Evolutionary conservation across 176 grass and related monocot genomes (phyloP).

Genomic region (Carex scoparia): DNA sequence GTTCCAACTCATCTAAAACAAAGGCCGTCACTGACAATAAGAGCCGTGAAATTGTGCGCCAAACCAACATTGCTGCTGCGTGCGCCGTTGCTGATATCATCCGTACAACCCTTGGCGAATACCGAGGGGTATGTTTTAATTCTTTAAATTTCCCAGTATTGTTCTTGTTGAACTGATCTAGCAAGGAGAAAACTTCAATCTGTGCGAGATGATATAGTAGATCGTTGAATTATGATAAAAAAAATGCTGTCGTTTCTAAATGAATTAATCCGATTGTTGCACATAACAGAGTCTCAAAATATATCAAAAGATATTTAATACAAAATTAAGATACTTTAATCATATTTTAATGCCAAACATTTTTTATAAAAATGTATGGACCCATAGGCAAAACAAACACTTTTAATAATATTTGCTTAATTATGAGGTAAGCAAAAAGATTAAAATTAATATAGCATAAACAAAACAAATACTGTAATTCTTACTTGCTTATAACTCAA

Average conservation of each 20-base stretch:
- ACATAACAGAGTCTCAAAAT: too few species aligned
- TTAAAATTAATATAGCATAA: too few species aligned
- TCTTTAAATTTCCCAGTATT: neutral
- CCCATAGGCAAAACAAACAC: too few species aligned
- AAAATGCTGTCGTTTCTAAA: neutral
- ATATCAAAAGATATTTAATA: too few species aligned
- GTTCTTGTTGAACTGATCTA: neutral
- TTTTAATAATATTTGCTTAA: too few species aligned
- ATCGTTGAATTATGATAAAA: neutral
- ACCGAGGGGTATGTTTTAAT: conserved; percentile 27
- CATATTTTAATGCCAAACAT: too few species aligned
- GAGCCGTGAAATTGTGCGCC: conserved; percentile 70
- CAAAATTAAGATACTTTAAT: too few species aligned
- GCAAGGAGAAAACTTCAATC: neutral
- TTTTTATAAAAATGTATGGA: too few species aligned
- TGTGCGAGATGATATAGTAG: neutral
- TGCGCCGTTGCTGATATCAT: conserved; percentile 62
- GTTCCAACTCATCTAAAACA: conserved; percentile 28
- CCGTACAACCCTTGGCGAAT: conserved; percentile 54
- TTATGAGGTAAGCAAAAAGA: too few species aligned
- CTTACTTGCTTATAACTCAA: conserved; percentile 59
- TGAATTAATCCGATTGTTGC: too few species aligned
- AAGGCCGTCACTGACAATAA: conserved; percentile 75
- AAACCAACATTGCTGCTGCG: conserved; percentile 53
- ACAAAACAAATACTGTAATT: too few species aligned